Evolutionary conservation across 192 early-diverging fungal genomes (phyloP).

Genomic region (Spizellomyces sp.): DNA sequence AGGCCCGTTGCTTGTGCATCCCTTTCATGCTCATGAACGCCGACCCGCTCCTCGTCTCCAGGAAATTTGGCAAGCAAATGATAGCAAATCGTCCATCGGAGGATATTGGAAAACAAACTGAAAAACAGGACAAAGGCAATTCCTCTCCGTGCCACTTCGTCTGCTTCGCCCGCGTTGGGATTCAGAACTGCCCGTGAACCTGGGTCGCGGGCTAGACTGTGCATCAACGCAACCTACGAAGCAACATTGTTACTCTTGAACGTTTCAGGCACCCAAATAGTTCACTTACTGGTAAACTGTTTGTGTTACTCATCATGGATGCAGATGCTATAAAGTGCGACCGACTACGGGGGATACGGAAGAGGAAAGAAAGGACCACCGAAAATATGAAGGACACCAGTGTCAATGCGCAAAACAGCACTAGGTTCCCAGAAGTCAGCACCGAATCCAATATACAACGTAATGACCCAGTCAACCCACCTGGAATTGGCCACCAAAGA

Average conservation of each 20-base stretch:
- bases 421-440: not conserved
- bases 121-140: slow-evolving; percentile 75
- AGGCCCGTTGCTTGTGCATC: not conserved
- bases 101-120: slow-evolving; percentile 75
- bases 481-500: slow-evolving; percentile 31
- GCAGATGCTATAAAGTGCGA: slow-evolving; percentile 23
- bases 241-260: not conserved
- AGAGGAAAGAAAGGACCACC: not conserved
- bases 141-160: slow-evolving; percentile 22
- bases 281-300: slow-evolving; percentile 19
- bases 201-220: slow-evolving; percentile 22
- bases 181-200: slow-evolving; percentile 21
- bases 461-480: slow-evolving; percentile 6
- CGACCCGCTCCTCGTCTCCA: no score
- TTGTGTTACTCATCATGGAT: slow-evolving; percentile 26
- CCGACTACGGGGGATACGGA: slow-evolving; percentile 13
- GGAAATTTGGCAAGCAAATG: slow-evolving; percentile 6
- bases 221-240: slow-evolving; percentile 13
- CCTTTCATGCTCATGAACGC: no score
- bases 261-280: not conserved
- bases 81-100: slow-evolving; percentile 78
- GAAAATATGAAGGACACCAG: not conserved
- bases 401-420: slow-evolving; percentile 14
- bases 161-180: slow-evolving; percentile 5
- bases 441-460: not conserved